Evolutionary conservation across 176 grass and related monocot species (phyloP).

Genomic region (Tillandsia fasciculata): DNA sequence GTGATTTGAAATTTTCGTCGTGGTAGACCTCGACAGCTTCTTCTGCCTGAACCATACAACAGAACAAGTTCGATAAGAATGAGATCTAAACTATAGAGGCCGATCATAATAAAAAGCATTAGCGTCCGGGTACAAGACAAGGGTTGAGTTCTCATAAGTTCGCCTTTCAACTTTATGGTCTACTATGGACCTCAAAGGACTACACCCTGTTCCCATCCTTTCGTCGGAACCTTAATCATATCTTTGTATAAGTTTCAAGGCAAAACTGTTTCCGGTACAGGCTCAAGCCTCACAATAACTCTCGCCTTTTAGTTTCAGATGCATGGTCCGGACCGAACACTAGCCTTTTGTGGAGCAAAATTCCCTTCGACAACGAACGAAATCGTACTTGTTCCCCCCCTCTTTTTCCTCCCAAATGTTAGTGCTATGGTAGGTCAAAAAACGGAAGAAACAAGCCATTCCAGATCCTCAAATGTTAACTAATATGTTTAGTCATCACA

Average conservation of each 20-base stretch:
- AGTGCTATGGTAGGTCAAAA: background rate
- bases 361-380: background rate
- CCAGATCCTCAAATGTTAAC: background rate
- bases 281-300: too few relatives aligned
- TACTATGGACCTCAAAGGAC: too few relatives aligned
- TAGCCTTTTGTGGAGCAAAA: too few relatives aligned
- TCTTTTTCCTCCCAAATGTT: background rate
- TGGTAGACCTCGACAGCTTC: slow-evolving; percentile 65
- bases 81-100: background rate
- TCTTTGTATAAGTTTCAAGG: too few relatives aligned
- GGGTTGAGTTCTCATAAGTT: background rate
- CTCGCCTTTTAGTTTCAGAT: too few relatives aligned
- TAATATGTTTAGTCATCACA: background rate
- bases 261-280: too few relatives aligned
- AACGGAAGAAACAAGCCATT: background rate
- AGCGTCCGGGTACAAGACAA: background rate
- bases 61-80: slow-evolving; percentile 5
- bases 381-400: background rate
- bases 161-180: background rate
- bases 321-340: too few relatives aligned
- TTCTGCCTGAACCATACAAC: slow-evolving; percentile 47
- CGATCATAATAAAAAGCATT: background rate
- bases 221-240: too few relatives aligned
- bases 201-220: too few relatives aligned
- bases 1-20: slow-evolving; percentile 51